These are phyloP conservation scores for Aeschynomene evenia DNA, from an alignment of 306 rosid species.

Conservation along the genomic window DNA sequence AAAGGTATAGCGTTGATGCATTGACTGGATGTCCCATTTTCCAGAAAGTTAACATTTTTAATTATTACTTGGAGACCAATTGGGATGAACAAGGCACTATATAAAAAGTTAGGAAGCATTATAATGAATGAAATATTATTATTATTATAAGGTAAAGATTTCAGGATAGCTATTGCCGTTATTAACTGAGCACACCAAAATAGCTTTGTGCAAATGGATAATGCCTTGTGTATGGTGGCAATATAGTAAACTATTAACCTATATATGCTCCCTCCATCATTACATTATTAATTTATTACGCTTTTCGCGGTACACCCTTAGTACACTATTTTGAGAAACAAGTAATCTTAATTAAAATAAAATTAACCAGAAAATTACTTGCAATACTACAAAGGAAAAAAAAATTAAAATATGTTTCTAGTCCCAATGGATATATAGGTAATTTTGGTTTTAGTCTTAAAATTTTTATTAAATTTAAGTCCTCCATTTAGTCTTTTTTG, in stretches of 20 bases:
- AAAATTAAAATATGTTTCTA: too few relatives aligned
- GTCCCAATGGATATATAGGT: too few relatives aligned
- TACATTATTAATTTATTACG: background rate
- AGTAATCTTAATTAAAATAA: background rate
- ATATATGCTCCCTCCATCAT: background rate
- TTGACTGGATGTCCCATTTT: slow-evolving; percentile 38
- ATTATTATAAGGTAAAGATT: background rate
- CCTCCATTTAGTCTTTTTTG: too few relatives aligned
- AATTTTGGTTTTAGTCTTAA: too few relatives aligned
- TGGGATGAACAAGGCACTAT: slow-evolving; percentile 2
- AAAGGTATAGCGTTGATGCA: slow-evolving; percentile 28
- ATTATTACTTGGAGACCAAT: slow-evolving; percentile 30
- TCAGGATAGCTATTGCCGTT: background rate
- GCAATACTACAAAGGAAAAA: background rate
- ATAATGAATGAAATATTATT: too few relatives aligned
- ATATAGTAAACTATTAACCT: background rate
- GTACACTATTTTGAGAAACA: too few relatives aligned
- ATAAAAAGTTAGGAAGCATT: background rate
- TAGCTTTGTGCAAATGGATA: background rate
- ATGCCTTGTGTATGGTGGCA: slow-evolving; percentile 1
- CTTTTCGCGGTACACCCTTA: background rate
- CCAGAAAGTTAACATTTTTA: slow-evolving; percentile 29
- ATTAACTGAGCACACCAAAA: background rate
- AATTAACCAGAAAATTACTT: background rate
- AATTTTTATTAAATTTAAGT: too few relatives aligned